Conservation (phyloP, 148 eudicot species). For the Hydrangea macrophylla region DNA sequence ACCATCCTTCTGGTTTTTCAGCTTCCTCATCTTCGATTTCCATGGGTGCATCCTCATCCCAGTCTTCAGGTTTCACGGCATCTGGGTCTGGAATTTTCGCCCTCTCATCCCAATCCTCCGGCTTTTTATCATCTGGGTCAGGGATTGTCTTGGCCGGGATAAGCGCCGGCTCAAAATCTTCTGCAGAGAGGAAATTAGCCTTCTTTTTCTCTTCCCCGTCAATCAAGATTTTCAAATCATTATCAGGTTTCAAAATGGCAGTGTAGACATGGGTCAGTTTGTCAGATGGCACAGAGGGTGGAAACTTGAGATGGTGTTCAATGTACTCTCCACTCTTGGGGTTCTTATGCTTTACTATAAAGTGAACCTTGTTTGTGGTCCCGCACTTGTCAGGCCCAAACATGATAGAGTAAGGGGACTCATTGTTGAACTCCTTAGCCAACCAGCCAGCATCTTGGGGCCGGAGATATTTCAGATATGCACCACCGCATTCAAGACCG, state of each 20-base stretch:
- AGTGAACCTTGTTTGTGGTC: conserved; percentile 94
- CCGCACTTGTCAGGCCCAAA: conserved; percentile 97
- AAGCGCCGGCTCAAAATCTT: conserved; percentile 77
- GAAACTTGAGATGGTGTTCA: conserved; percentile 88
- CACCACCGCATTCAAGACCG: conserved; percentile 92
- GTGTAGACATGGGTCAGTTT: conserved; percentile 77
- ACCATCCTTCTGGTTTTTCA: conserved; percentile 95
- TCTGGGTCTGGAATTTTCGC: conserved; percentile 67
- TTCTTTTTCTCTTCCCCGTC: conserved; percentile 96
- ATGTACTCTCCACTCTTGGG: conserved; percentile 83
- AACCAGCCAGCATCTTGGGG: conserved; percentile 90
- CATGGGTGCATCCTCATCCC: conserved; percentile 99
- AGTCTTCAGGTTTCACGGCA: conserved; percentile 83
- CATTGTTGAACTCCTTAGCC: conserved; percentile 69
- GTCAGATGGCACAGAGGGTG: conserved; percentile 92
- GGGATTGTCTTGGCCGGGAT: conserved; percentile 80
- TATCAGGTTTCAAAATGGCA: conserved; percentile 73
- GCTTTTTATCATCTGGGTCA: conserved; percentile 89
- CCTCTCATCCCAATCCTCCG: conserved; percentile 95
- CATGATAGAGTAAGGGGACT: conserved; percentile 81
- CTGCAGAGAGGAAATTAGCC: conserved; percentile 66
- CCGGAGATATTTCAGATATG: conserved; percentile 78
- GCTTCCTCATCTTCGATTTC: conserved; percentile 90
- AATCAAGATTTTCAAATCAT: conserved; percentile 58
- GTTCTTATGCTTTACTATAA: conserved; percentile 83